These are phyloP conservation scores for Mortierella alpina DNA, from an alignment of 192 early-diverging fungal species.

Conservation along the genomic window DNA sequence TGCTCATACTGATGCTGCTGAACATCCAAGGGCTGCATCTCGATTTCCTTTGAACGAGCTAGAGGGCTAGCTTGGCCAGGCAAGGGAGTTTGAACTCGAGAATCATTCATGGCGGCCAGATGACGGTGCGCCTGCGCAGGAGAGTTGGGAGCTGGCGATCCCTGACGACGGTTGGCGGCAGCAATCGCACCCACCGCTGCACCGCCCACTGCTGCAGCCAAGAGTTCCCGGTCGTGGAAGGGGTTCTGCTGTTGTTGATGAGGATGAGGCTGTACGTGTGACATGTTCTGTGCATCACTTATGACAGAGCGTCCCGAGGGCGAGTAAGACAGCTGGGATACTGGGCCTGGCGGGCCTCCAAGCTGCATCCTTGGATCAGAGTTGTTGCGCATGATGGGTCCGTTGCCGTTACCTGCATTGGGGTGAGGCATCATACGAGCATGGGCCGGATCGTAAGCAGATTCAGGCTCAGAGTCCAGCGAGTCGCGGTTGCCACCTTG, in stretches of 20 bases:
- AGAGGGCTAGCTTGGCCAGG: conserved; percentile 4
- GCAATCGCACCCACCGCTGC: conserved; percentile 5
- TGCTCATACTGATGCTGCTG: conserved; percentile 54
- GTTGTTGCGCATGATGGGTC: conserved; percentile 38
- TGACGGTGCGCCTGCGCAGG: conserved; percentile 9
- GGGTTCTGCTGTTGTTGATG: conserved; percentile 21
- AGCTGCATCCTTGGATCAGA: conserved; percentile 33
- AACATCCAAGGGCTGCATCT: conserved; percentile 53
- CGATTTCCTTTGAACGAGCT: conserved; percentile 23
- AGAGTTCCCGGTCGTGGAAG: conserved; percentile 40
- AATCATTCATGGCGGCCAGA: not conserved
- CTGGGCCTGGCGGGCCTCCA: not conserved
- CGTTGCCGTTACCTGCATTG: not conserved
- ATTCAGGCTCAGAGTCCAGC: conserved; percentile 36
- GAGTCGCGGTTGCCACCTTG: conserved; percentile 19
- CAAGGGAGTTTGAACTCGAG: not conserved
- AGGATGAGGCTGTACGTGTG: conserved; percentile 1
- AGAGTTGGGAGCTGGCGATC: not conserved
- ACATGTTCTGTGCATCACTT: conserved; percentile 15
- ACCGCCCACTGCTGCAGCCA: conserved; percentile 23
- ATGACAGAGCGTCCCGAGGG: conserved; percentile 15
- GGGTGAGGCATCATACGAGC: conserved; percentile 15
- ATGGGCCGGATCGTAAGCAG: conserved; percentile 35
- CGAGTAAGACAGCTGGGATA: conserved; percentile 1
- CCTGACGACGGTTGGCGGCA: not conserved